Percentiles rank a stretch among this genome's conserved stretches.
phyloP scores from a whole-genome alignment of 2,329 filamentous ascomycete genomes.

The Cladosporium austrohemisphaericum region DNA sequence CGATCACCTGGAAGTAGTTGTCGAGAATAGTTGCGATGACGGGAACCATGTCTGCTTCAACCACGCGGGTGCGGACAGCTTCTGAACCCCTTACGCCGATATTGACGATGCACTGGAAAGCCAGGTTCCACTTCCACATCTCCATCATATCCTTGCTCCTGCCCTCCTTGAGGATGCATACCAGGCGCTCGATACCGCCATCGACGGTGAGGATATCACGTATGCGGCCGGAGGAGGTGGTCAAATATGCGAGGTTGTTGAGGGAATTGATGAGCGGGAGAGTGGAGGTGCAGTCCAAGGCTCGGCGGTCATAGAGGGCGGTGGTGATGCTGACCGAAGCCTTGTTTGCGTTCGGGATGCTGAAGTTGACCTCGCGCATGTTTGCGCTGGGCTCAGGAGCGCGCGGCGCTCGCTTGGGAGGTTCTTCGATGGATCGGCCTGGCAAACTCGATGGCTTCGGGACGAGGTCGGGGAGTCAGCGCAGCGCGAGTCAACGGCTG shows the following conservation, averaged over 20 bases:
- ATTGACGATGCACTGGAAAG: constrained; percentile 98
- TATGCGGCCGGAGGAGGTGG: constrained; percentile 94
- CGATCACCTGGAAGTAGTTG: constrained; percentile 96
- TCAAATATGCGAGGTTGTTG: constrained; percentile 97
- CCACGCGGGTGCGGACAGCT: constrained; percentile 86
- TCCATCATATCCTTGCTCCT: constrained; percentile 98
- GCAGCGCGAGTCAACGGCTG: constrained; percentile 3
- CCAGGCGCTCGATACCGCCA: constrained; percentile 92
- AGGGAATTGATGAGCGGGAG: constrained; percentile 97
- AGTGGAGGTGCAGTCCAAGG: constrained; percentile 96
- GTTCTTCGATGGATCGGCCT: constrained; percentile 3
- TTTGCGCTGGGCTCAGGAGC: constrained; percentile 41
- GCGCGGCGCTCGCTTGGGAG: constrained; percentile 7
- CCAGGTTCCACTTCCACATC: constrained; percentile 99
- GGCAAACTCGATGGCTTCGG: constrained; percentile 8
- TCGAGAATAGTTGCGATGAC: constrained; percentile 97
- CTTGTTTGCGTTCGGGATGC: constrained; percentile 99
- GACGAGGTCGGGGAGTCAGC: not conserved
- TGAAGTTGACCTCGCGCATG: constrained; percentile 99
- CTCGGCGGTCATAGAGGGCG: constrained; percentile 93
- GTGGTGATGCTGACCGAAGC: constrained; percentile 98
- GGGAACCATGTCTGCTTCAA: constrained; percentile 98
- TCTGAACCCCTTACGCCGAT: constrained; percentile 96
- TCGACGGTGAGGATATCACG: constrained; percentile 97
- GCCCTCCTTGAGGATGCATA: constrained; percentile 97